Conservation (phyloP, 2,329 filamentous ascomycete genomes). For the Claviceps purpurea region DNA sequence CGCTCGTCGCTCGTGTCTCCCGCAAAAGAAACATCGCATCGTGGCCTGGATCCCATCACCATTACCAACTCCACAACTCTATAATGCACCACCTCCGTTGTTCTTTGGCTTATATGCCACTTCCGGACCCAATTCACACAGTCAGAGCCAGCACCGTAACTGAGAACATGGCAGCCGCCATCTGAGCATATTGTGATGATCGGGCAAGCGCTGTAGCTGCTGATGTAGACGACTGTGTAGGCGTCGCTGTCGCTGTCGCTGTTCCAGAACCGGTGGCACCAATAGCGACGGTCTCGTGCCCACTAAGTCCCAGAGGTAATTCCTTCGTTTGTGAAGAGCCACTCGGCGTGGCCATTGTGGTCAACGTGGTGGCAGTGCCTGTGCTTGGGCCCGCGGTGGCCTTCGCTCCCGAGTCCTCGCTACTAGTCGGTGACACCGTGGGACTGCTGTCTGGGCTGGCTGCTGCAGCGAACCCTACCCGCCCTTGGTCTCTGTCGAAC, state of each 20-base stretch:
- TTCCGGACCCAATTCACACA: background rate
- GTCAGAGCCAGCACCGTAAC: background rate
- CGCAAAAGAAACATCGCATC: background rate
- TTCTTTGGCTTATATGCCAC: background rate
- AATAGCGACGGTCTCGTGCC: slow-evolving; percentile 9
- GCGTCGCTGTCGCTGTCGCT: slow-evolving; percentile 2
- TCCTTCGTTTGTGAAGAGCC: background rate
- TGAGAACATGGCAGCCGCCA: slow-evolving; percentile 1
- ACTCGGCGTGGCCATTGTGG: background rate
- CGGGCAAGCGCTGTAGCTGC: slow-evolving; percentile 1
- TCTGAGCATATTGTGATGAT: background rate
- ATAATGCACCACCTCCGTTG: no score
- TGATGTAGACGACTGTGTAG: slow-evolving; percentile 5
- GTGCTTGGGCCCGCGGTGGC: background rate
- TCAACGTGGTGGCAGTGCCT: slow-evolving; percentile 1
- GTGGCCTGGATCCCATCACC: background rate
- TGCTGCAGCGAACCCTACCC: slow-evolving; percentile 31
- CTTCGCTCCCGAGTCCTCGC: background rate
- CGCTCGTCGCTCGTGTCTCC: background rate
- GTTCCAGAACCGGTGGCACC: background rate
- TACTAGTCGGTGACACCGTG: background rate
- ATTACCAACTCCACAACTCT: background rate
- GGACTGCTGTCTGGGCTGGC: slow-evolving; percentile 1
- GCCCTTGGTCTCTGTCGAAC: slow-evolving; percentile 60
- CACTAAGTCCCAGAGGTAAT: slow-evolving; percentile 9